phyloP scores from a whole-genome alignment of 1,284 basidiomycete genomes.

The Sporisorium reilianum region DNA sequence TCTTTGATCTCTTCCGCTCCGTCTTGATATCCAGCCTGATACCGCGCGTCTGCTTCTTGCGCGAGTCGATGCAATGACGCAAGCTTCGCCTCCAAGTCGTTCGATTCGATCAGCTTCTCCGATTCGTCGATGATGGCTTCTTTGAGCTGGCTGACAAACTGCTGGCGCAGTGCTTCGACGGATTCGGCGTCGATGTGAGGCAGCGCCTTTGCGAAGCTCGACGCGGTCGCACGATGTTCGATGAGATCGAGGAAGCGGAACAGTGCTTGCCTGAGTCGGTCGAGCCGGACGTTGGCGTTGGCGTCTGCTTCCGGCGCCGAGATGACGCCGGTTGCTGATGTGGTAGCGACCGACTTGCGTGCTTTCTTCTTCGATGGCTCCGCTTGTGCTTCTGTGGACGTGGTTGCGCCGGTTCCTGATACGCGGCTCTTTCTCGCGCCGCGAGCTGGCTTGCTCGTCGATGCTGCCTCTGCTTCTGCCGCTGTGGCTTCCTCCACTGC shows the following conservation, averaged over 20 bases:
- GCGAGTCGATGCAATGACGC: slow-evolving; percentile 50
- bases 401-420: slow-evolving; percentile 8
- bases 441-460: slow-evolving; percentile 12
- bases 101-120: slow-evolving; percentile 51
- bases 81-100: slow-evolving; percentile 53
- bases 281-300: slow-evolving; percentile 46
- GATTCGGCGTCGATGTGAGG: slow-evolving; percentile 48
- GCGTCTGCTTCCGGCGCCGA: slow-evolving; percentile 5
- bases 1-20: slow-evolving; percentile 51
- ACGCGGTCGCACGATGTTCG: slow-evolving; percentile 52
- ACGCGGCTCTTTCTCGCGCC: slow-evolving; percentile 19
- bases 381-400: background rate
- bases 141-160: slow-evolving; percentile 58
- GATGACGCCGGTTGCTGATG: slow-evolving; percentile 1
- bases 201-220: slow-evolving; percentile 48
- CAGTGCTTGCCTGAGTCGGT: slow-evolving; percentile 55
- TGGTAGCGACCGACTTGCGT: slow-evolving; percentile 14
- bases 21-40: slow-evolving; percentile 28
- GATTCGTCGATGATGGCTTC: slow-evolving; percentile 53
- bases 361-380: slow-evolving; percentile 23
- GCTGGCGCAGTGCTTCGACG: slow-evolving; percentile 48
- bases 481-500: slow-evolving; percentile 9
- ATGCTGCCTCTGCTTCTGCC: slow-evolving; percentile 10
- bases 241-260: slow-evolving; percentile 59
- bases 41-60: slow-evolving; percentile 56